Conservation (phyloP, 495 filamentous ascomycete genomes). For the Parmelia sp. region DNA sequence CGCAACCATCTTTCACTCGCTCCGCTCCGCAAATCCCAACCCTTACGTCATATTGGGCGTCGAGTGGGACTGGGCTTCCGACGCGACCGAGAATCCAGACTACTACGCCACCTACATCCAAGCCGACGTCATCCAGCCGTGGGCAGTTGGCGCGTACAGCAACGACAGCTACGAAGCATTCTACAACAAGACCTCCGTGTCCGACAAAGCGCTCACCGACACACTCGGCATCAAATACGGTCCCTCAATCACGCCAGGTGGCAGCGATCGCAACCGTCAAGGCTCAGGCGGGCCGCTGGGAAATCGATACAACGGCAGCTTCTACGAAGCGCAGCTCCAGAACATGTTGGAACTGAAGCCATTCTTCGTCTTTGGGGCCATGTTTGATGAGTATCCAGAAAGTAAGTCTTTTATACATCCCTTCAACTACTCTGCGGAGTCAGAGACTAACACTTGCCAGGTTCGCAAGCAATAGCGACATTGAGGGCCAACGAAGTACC, state of each 20-base stretch:
- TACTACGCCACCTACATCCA: slow-evolving; percentile 29
- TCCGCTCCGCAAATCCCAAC: slow-evolving; percentile 27
- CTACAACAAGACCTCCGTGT: slow-evolving; percentile 22
- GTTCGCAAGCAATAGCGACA: neutral
- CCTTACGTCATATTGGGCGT: slow-evolving; percentile 29
- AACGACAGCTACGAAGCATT: slow-evolving; percentile 25
- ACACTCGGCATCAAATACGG: slow-evolving; percentile 22
- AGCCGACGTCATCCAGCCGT: slow-evolving; percentile 31
- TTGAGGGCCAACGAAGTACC: slow-evolving; percentile 27
- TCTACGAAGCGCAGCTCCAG: slow-evolving; percentile 30
- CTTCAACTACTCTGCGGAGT: too few relatives aligned
- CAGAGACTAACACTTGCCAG: neutral
- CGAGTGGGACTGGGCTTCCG: slow-evolving; percentile 14
- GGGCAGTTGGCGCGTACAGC: slow-evolving; percentile 31
- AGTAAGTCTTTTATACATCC: slow-evolving; percentile 16
- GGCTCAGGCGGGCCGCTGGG: slow-evolving; percentile 27
- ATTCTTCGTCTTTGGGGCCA: slow-evolving; percentile 32
- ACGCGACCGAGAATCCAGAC: slow-evolving; percentile 24
- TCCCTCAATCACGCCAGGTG: neutral
- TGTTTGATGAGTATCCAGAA: slow-evolving; percentile 34
- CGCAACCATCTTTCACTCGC: slow-evolving; percentile 27
- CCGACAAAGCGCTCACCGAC: slow-evolving; percentile 27
- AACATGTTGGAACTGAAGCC: slow-evolving; percentile 30
- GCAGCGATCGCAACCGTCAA: neutral
- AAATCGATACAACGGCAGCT: slow-evolving; percentile 30